Percentiles rank a stretch among this genome's conserved stretches.
Evolutionary conservation across 1,139 yeast genomes (phyloP).

Genomic region (Yamadazyma spencermartinsiae): DNA sequence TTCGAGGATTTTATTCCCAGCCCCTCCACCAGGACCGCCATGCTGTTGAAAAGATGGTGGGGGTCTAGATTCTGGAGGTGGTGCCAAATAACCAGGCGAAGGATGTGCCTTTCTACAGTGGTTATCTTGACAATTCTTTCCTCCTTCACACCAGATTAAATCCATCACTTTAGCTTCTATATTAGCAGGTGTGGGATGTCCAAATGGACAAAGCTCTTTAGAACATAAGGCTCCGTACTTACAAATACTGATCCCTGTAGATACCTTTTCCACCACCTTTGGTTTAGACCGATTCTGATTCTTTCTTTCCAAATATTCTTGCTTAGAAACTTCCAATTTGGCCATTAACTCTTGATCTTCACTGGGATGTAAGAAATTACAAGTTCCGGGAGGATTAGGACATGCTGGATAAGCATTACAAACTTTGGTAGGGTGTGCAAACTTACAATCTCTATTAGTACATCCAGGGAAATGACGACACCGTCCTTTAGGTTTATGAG

Average conservation of each 20-base stretch:
- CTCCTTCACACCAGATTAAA: constrained; percentile 76
- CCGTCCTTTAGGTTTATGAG: constrained; percentile 58
- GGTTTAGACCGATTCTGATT: constrained; percentile 21
- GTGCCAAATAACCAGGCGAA: constrained; percentile 54
- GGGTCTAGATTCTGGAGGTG: constrained; percentile 23
- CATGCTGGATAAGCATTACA: constrained; percentile 82
- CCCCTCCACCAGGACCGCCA: constrained; percentile 4
- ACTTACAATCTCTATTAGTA: constrained; percentile 62
- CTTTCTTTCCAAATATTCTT: constrained; percentile 45
- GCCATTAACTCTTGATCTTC: constrained; percentile 74
- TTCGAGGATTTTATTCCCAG: constrained; percentile 53
- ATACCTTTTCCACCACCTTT: constrained; percentile 33
- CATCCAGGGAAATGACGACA: constrained; percentile 83
- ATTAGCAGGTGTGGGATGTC: constrained; percentile 89
- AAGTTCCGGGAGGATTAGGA: constrained; percentile 77
- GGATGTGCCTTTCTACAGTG: constrained; percentile 78
- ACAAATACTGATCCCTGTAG: constrained; percentile 56
- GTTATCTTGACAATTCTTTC: constrained; percentile 60
- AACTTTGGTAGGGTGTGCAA: constrained; percentile 75
- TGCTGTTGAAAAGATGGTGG: constrained; percentile 5
- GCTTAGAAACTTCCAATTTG: constrained; percentile 60
- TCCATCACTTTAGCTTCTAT: constrained; percentile 66
- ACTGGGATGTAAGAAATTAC: constrained; percentile 80
- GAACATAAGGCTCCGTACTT: constrained; percentile 75
- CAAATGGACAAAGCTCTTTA: constrained; percentile 80